A percentile compares a stretch with the other conserved stretches of the same genome.
phyloP scores from a whole-genome alignment of 192 early-diverging fungal species.

The Gigaspora rosea region DNA sequence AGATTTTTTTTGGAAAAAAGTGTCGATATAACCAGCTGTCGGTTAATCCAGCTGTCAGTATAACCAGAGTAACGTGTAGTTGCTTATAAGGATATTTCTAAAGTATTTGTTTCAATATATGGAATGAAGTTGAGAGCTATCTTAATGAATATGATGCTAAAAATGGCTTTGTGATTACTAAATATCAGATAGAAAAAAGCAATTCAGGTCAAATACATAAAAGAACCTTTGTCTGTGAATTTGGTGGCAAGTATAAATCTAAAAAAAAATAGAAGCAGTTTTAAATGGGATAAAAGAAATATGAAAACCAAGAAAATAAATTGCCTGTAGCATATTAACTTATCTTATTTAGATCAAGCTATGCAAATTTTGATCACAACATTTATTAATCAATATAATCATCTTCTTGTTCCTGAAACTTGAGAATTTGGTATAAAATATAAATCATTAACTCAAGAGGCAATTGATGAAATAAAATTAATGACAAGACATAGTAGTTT shows the following conservation, averaged over 20 bases:
- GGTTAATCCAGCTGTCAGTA: too few relatives aligned
- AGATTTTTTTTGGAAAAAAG: too few relatives aligned
- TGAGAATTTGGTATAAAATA: not conserved
- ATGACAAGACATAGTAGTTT: not conserved
- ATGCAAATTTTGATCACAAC: not conserved
- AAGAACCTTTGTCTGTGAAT: not conserved
- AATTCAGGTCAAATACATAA: not conserved
- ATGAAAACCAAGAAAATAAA: not conserved
- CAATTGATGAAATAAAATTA: not conserved
- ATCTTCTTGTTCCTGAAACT: not conserved
- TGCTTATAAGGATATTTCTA: too few relatives aligned
- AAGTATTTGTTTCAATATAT: too few relatives aligned
- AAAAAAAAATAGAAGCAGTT: not conserved
- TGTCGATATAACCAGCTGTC: too few relatives aligned
- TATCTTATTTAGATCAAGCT: not conserved
- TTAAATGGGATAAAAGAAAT: not conserved
- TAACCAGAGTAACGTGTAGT: too few relatives aligned
- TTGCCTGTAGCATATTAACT: not conserved
- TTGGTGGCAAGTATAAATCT: not conserved
- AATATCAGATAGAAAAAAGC: not conserved
- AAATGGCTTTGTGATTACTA: not conserved
- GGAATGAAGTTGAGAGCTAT: not conserved
- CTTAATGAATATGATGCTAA: not conserved
- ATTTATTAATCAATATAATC: not conserved
- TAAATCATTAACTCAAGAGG: not conserved